Evolutionary conservation across 2,329 filamentous ascomycete genomes (phyloP), one percentile per base, ranked within the genome.

Genomic region (Neonectria faginata): DNA sequence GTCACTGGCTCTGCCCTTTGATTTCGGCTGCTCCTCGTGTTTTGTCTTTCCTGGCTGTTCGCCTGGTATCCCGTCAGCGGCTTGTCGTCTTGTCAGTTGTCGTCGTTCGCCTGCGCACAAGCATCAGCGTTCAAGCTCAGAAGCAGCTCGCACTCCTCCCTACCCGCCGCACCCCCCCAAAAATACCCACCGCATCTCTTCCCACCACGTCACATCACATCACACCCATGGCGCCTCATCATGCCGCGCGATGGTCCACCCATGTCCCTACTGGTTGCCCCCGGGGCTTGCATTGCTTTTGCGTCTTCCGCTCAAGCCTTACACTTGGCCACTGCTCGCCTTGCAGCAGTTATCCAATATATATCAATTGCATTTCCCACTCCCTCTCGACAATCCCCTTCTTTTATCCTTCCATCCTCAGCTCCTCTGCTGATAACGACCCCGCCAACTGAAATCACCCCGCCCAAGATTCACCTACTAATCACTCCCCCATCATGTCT

Each of bases 401-500:
- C 60, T 68, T 57, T 57, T 59, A 44, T 51, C 41, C 61, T 55
- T 12, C 47, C 64, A 67, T 41, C 18, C 60, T 45, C 67, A 72
- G 66, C 71, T 70, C 63, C 70, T 67, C 59, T 60, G 60, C 66
- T 63, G 65, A 68, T 66, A 57, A 47, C 36, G 16, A n/a, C 67
- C 64, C 67, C 66, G 60, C 22, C 53, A 54, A 53, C 54, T 52
- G 18, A 68, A 64, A 51, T 39, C 53, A 41, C 44, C 31, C 61
- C 55, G 39, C 53, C 55, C 53, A 50, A 60, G 41, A 31, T 53
- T 48, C 45, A 60, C 48, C 62, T 51, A 66, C 71, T 73, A 64
- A 73, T 64, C 57, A n/a, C 53, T 66, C 58, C 51, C 59, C 39
- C 68, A 76, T 64, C 68, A 80, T 80, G 77, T 64, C 77, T 69